Base-by-base conservation (phyloP, 352 stramenopile species). In the Salisapilia sapeloensis region DNA sequence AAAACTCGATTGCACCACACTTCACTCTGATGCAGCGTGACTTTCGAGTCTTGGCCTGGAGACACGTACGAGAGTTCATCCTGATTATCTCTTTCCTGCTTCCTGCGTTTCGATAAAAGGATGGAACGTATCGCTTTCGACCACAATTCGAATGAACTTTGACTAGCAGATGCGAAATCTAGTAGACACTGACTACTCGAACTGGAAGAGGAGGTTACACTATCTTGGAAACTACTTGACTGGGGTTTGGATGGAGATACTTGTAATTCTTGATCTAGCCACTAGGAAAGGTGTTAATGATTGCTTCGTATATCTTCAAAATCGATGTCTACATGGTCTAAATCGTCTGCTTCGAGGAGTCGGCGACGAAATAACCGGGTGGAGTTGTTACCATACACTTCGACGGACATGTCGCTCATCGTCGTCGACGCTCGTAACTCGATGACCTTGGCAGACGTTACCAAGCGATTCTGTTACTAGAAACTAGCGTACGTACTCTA, bases 361-460 rank as follows among this genome's bases (percentile, higher is more conserved):
- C 72, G 79, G n/a, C 67, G 69, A 9, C 53, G 67, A 29, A 90
- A 90, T 0, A 86, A 38, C 2, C 74, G 59, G 15, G 48, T 40
- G 15, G 36, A 67, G 15, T 36, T 33, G 24, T 47, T 47, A 4
- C 44, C 48, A 11, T 54, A 45, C 4, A 67, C 66, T 15, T 90
- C 74, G n/a, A 90, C 74, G 43, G 77, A 76, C 69, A 90, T 80
- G n/a, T 86, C 64, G 1, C 74, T 58, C 21, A 90, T 61, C 34
- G 82, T 49, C 56, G 86, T 61, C 41, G 64, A 62, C 16, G 64
- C 50, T 14, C 76, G 66, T 35, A 90, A 37, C 35, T 69, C 49
- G 35, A 90, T 53, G n/a, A 90, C 46, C 74, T 90, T 42, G 6
- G 32, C 17, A 0, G 11, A 27, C 10, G 13, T 9, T 2, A 11